Base-by-base conservation (phyloP, 73 alveolate species). In the Symbiodinium natans region DNA sequence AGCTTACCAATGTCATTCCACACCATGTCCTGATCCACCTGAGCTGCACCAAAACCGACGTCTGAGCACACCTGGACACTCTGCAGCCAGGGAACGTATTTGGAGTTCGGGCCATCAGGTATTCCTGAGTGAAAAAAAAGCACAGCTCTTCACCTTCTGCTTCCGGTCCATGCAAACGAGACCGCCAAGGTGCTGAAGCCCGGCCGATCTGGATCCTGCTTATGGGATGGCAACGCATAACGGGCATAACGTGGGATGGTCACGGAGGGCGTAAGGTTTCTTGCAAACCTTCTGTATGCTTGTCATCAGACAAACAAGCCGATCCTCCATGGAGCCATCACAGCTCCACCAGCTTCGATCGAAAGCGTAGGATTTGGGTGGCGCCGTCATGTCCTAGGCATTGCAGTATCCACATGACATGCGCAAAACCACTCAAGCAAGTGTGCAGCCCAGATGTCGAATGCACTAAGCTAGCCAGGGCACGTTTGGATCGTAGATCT, bases 1-100 rank as follows among this genome's bases (percentile, higher is more conserved):
- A 99, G 99, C 73, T 85, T 54, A 21, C 99, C 99, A 33, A 99
- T 99, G 29, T 98, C 99, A 17, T 98, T 99, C 99, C 99, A 99
- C 27, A 99, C 99, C 86, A 54, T 99, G 59, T 88, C 98, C 87
- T 99, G 99, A 59, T 99, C 99, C 41, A 88, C 95, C 86, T 77
- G 10, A 38, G 54, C 52, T 36, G 31, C 56, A 9, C 5, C 41
- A 36, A 48, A 73, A 25, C 41, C 77, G 8, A 59, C 77, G 15
- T 19, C 4, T 46, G 59, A 46, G 59, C 59, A 46, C 21, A 13
- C 13, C 59, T 6, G 31, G 54, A 34, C 33, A 11, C 56, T 0
- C 0, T 33, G 46, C 86, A 38, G 86, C 27, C 86, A 38, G 13
- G 54, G 19, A 13, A n/a, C 86, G 4, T 77, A 77, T 77, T 77